Evolutionary conservation across 2,329 filamentous ascomycete genomes (phyloP), one percentile per base, ranked within the genome.

Genomic region (Bertia moriformis): DNA sequence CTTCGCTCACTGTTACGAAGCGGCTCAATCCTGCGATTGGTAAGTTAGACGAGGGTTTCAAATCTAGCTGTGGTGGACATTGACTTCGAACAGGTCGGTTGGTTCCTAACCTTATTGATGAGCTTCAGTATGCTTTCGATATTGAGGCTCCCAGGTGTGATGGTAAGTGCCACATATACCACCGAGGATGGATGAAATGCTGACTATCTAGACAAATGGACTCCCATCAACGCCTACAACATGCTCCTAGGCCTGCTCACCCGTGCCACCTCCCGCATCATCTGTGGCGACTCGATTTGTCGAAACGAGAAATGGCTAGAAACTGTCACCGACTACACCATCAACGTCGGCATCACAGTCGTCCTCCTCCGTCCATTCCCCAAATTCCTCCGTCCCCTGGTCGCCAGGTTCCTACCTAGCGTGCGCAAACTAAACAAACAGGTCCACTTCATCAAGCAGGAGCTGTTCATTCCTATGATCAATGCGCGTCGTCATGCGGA

Each of bases 231-330:
- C 10, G 10, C 15, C 12, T 17, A 35, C 10, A 15, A 35, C 10
- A 35, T 35, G 15, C 7, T 60, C 22, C 49, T 54, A 1, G 46
- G 50, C 1, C 44, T 63, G 4, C 51, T 65, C 19, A 51, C 57
- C 7, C 55, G 61, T 14, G 47, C 62, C 4, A 59, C 59, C 1
- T 55, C 57, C 1, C 53, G 60, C 14, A 50, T 65, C 30, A 58
- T 65, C 39, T 51, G 59, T 19, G 60, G 62, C 14, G 47, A 54
- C 3, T 42, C 45, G 4, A 45, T 61, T 4, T 57, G 55, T 39
- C 50, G 51, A 18, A 58, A 63, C 41, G 46, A 54, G 40, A 46
- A 54, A 39, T 65, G 62, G 60, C 46, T 62, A 14, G 41, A 51
- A 1, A 49, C 53, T 3, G 46, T 52, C 24, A 52, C 49, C 14